phyloP scores from a whole-genome alignment of 176 grass and related monocot species.

The Rhipidocladum racemiflorum region DNA sequence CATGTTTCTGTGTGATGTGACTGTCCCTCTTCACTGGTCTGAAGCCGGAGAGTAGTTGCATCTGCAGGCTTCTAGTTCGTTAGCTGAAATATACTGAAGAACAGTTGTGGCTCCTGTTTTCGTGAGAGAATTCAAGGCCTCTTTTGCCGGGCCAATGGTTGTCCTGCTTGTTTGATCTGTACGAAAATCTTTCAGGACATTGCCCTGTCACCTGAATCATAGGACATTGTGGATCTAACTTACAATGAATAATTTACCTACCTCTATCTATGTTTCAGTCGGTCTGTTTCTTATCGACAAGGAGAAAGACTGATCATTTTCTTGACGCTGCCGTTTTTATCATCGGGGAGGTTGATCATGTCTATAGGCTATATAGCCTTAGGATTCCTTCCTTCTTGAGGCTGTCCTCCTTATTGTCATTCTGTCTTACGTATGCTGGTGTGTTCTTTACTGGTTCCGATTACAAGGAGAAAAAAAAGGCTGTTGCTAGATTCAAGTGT shows the following conservation, averaged over 20 bases:
- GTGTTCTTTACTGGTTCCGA: no score
- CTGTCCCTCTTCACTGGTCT: not conserved
- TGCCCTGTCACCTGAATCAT: not conserved
- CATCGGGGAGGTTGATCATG: not conserved
- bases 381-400: not conserved
- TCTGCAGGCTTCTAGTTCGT: not conserved
- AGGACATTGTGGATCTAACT: not conserved
- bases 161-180: slow-evolving; percentile 20
- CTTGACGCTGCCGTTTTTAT: not conserved
- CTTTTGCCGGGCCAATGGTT: slow-evolving; percentile 1
- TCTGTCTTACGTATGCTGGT: not conserved
- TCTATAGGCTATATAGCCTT: not conserved
- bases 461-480: no score
- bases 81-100: slow-evolving; percentile 5
- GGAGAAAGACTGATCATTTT: not conserved
- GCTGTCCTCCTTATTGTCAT: not conserved
- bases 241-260: slow-evolving; percentile 8
- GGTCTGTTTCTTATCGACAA: not conserved
- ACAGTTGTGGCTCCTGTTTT: not conserved
- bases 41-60: not conserved
- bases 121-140: not conserved
- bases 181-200: slow-evolving; percentile 12
- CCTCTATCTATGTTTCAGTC: not conserved
- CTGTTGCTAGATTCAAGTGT: not conserved
- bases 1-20: not conserved